These are phyloP conservation scores for Hypoxylon trugodes DNA, from an alignment of 495 filamentous ascomycete genomes.

Conservation along the genomic window DNA sequence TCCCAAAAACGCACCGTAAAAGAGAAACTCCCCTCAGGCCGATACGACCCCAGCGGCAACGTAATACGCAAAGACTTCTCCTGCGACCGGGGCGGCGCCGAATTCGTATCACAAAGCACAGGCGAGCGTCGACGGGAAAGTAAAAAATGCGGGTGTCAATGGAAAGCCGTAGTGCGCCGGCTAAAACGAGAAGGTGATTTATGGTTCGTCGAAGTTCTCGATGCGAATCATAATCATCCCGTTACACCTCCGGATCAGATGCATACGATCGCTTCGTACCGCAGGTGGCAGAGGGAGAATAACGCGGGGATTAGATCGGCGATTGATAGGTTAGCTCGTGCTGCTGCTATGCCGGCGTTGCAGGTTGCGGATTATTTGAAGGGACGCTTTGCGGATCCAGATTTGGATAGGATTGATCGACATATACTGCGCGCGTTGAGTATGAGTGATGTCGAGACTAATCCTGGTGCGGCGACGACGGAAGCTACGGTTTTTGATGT, in stretches of 20 bases:
- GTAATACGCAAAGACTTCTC: constrained; percentile 44
- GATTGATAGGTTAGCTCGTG: constrained; percentile 31
- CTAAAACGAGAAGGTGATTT: constrained; percentile 41
- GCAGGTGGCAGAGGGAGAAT: constrained; percentile 45
- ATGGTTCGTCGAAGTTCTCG: constrained; percentile 42
- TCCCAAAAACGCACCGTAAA: constrained; percentile 45
- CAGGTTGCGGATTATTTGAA: constrained; percentile 38
- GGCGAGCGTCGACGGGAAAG: constrained; percentile 43
- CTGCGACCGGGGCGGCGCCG: constrained; percentile 42
- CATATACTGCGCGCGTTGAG: constrained; percentile 41
- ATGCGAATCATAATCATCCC: constrained; percentile 40
- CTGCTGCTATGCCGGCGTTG: constrained; percentile 41
- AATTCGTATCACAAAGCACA: constrained; percentile 42
- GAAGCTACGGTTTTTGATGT: constrained; percentile 33
- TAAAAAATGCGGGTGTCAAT: constrained; percentile 42
- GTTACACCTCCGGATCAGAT: constrained; percentile 40
- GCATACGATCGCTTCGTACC: constrained; percentile 43
- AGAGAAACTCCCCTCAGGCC: constrained; percentile 43
- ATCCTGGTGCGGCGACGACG: constrained; percentile 9
- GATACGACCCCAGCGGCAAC: constrained; percentile 39
- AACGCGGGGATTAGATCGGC: constrained; percentile 41
- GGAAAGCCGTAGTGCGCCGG: constrained; percentile 40
- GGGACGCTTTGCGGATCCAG: constrained; percentile 33
- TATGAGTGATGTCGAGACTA: constrained; percentile 36
- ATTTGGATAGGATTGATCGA: constrained; percentile 38